These are phyloP conservation scores for Symbiodinium natans DNA, from an alignment of 73 alveolate genomes.

Conservation along the genomic window DNA sequence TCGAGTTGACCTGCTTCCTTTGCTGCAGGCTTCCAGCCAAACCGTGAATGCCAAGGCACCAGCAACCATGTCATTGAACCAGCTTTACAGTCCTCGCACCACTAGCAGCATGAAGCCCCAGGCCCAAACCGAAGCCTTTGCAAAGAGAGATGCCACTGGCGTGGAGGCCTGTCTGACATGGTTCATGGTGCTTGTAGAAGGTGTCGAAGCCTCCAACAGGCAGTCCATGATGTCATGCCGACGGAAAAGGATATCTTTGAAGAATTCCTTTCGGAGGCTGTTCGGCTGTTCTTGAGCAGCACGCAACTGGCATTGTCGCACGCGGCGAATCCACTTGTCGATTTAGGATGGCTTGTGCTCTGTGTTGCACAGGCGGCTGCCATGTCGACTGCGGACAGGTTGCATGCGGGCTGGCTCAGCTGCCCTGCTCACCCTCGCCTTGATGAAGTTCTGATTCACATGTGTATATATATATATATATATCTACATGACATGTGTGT, in stretches of 20 bases:
- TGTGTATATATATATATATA: too few relatives aligned
- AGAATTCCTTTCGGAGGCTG: neutral
- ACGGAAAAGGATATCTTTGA: conserved; percentile 49
- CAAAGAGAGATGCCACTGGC: conserved; percentile 67
- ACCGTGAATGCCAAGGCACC: conserved; percentile 9
- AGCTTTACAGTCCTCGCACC: neutral
- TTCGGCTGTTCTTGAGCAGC: neutral
- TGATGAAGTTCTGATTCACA: too few relatives aligned
- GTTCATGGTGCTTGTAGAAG: too few relatives aligned
- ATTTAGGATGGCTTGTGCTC: too few relatives aligned
- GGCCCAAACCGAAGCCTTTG: conserved; percentile 80
- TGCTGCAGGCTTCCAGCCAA: neutral
- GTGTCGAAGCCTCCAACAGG: too few relatives aligned
- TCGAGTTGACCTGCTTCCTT: too few relatives aligned
- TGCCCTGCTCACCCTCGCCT: too few relatives aligned
- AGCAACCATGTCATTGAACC: neutral
- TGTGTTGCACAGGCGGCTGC: neutral
- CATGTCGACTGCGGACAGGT: neutral
- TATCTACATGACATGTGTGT: too few relatives aligned
- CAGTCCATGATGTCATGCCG: conserved; percentile 69
- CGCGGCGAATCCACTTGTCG: too few relatives aligned
- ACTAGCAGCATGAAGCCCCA: neutral
- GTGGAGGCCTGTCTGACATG: conserved; percentile 16
- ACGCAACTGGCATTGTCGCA: neutral
- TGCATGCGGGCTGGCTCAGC: neutral